Evolutionary conservation across 2,329 filamentous ascomycete species (phyloP).

Genomic region (Fusarium musae): DNA sequence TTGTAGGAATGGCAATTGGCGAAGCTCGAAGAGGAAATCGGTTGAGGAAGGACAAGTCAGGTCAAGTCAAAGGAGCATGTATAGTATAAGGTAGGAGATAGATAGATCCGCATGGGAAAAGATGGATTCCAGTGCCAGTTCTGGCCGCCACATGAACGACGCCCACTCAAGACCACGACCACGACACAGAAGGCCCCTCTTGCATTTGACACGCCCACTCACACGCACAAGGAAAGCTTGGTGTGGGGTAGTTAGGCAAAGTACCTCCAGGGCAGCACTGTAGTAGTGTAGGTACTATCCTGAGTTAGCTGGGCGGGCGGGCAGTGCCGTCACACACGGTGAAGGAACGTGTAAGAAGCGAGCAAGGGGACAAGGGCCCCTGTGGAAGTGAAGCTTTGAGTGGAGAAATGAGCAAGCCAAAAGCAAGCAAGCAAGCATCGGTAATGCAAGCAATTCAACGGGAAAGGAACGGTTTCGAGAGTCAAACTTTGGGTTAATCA

Average conservation of each 20-base stretch:
- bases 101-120: slow-evolving; percentile 44
- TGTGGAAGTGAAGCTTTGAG: slow-evolving; percentile 20
- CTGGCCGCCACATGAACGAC: slow-evolving; percentile 44
- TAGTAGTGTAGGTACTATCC: background rate
- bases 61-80: background rate
- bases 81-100: slow-evolving; percentile 11
- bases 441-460: slow-evolving; percentile 39
- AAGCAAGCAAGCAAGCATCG: slow-evolving; percentile 35
- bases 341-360: slow-evolving; percentile 38
- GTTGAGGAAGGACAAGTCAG: slow-evolving; percentile 37
- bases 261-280: background rate
- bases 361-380: slow-evolving; percentile 27
- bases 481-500: slow-evolving; percentile 4
- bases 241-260: slow-evolving; percentile 39
- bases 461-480: slow-evolving; percentile 9
- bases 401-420: slow-evolving; percentile 35
- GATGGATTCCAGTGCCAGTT: slow-evolving; percentile 44
- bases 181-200: slow-evolving; percentile 36
- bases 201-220: slow-evolving; percentile 31
- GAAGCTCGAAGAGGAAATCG: slow-evolving; percentile 30
- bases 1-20: slow-evolving; percentile 29
- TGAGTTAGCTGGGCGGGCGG: slow-evolving; percentile 41
- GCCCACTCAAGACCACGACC: slow-evolving; percentile 36
- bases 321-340: slow-evolving; percentile 45
- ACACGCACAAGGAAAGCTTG: slow-evolving; percentile 42